These are phyloP conservation scores for Penicillium salamii DNA, from an alignment of 495 filamentous ascomycete genomes.

Conservation along the genomic window DNA sequence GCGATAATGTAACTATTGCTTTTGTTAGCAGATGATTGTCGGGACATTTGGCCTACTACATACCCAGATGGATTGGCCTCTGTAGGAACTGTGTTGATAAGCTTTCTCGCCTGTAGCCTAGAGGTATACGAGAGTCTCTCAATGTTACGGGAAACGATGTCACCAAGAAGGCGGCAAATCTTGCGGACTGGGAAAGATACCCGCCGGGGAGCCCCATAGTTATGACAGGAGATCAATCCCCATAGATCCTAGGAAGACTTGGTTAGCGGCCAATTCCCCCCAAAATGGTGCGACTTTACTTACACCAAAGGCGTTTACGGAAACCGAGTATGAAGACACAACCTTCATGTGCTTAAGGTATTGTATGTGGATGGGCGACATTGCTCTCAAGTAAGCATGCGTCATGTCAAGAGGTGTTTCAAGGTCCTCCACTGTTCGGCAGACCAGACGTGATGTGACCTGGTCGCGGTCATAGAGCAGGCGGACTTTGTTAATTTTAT, in stretches of 20 bases:
- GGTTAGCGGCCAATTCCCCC: constrained; percentile 24
- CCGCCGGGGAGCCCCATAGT: constrained; percentile 77
- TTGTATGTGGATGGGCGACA: constrained; percentile 82
- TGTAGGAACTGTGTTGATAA: constrained; percentile 59
- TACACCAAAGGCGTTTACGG: constrained; percentile 60
- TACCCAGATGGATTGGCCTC: constrained; percentile 68
- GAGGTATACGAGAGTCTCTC: constrained; percentile 86
- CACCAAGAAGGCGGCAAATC: constrained; percentile 90
- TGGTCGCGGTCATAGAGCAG: constrained; percentile 40
- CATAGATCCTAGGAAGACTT: constrained; percentile 82
- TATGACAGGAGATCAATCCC: constrained; percentile 88
- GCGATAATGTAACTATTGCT: constrained; percentile 80
- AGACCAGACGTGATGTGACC: constrained; percentile 70
- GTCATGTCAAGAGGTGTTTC: constrained; percentile 81
- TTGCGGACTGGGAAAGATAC: constrained; percentile 90
- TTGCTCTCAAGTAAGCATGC: constrained; percentile 81
- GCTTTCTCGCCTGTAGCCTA: constrained; percentile 58
- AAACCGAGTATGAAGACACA: constrained; percentile 73
- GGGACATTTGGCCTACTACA: not conserved
- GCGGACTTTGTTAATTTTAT: constrained; percentile 58
- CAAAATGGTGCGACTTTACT: not conserved
- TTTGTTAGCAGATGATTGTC: not conserved
- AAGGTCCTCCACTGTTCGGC: constrained; percentile 70
- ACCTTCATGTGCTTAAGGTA: constrained; percentile 91
- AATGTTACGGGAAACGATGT: constrained; percentile 83